phyloP scores from a whole-genome alignment of 768 basidiomycete genomes.

The Coprinopsis sp. region DNA sequence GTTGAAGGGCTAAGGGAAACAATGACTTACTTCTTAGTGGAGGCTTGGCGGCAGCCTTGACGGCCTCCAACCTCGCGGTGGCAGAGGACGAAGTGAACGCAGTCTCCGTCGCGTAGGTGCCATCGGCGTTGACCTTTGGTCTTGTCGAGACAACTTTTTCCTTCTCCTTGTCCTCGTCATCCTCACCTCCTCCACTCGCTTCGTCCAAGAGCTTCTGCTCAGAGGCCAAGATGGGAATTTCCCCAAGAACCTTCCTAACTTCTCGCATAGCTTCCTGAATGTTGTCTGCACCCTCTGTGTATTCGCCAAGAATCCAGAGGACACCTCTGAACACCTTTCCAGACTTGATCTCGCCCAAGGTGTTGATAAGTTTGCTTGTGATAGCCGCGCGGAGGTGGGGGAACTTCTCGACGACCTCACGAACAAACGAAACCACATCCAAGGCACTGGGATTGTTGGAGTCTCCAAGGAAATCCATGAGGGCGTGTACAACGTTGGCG shows the following conservation, averaged over 20 bases:
- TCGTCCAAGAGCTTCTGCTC: conserved; percentile 83
- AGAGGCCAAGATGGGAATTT: conserved; percentile 94
- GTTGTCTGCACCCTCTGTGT: conserved; percentile 62
- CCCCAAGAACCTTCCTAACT: conserved; percentile 82
- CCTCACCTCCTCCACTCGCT: conserved; percentile 39
- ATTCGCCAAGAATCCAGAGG: conserved; percentile 98
- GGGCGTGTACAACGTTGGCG: conserved; percentile 87
- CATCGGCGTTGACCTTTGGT: conserved; percentile 87
- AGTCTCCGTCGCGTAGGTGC: conserved; percentile 97
- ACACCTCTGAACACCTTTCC: conserved; percentile 96
- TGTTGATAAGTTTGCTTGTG: conserved; percentile 76
- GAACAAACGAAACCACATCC: conserved; percentile 79
- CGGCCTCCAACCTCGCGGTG: conserved; percentile 67
- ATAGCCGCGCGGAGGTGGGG: conserved; percentile 78
- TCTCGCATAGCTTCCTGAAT: conserved; percentile 73
- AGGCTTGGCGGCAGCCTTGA: conserved; percentile 85
- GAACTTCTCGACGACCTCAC: conserved; percentile 97
- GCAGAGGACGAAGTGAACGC: conserved; percentile 63
- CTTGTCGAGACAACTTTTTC: conserved; percentile 43
- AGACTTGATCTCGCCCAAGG: conserved; percentile 84
- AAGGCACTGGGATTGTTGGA: conserved; percentile 92
- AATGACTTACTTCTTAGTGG: conserved; percentile 67
- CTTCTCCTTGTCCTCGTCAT: conserved; percentile 47
- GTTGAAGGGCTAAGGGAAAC: not conserved
- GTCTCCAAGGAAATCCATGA: conserved; percentile 94